Evolutionary conservation across 495 filamentous ascomycete genomes (phyloP).

Genomic region (Evernia prunastri): DNA sequence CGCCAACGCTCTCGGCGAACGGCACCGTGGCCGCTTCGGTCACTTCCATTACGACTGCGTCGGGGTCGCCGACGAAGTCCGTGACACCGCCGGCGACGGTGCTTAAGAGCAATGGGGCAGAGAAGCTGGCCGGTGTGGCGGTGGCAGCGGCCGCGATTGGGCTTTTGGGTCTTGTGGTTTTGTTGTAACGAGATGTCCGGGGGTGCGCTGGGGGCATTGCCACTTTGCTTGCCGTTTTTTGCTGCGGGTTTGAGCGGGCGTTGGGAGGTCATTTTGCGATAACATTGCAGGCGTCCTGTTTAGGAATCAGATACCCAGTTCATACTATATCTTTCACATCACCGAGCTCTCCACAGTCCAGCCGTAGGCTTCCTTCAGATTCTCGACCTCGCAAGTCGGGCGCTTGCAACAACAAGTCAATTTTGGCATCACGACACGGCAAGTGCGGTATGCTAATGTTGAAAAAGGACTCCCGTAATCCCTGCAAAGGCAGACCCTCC

Average conservation of each 20-base stretch:
- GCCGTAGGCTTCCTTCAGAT: background rate
- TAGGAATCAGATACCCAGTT: background rate
- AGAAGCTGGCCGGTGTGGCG: background rate
- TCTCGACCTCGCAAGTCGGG: background rate
- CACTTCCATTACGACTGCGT: background rate
- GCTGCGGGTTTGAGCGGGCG: slow-evolving; percentile 4
- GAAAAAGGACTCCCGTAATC: background rate
- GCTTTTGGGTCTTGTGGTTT: background rate
- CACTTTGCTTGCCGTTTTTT: background rate
- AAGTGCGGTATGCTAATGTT: background rate
- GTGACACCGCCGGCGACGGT: background rate
- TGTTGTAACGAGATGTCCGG: background rate
- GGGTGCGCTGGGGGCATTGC: background rate
- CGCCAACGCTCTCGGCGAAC: background rate
- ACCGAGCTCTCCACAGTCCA: background rate
- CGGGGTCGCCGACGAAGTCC: background rate
- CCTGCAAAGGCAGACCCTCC: background rate
- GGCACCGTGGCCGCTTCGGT: background rate
- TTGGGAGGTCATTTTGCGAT: background rate
- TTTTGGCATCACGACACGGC: background rate
- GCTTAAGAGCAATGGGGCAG: background rate
- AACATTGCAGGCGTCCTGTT: background rate
- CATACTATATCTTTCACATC: background rate
- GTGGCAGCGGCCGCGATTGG: background rate
- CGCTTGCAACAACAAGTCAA: background rate